phyloP scores from a whole-genome alignment of 345 rosid species.

The Anacardium occidentale region DNA sequence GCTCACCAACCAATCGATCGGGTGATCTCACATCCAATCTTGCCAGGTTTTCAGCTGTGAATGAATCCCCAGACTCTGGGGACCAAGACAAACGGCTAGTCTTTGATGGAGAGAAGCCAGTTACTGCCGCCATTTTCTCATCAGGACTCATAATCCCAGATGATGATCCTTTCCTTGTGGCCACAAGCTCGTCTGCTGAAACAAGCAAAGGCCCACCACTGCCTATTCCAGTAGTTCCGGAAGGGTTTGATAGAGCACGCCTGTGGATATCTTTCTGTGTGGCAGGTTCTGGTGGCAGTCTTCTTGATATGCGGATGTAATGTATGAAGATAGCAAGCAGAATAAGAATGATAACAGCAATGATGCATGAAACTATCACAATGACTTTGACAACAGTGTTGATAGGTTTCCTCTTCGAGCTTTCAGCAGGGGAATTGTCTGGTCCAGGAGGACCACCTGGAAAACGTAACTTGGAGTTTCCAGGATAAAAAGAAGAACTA shows the following conservation, averaged over 20 bases:
- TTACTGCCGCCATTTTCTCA: constrained; percentile 59
- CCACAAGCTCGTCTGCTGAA: constrained; percentile 81
- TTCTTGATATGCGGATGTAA: constrained; percentile 58
- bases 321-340: constrained; percentile 70
- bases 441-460: constrained; percentile 55
- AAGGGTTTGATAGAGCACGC: constrained; percentile 47
- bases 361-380: constrained; percentile 67
- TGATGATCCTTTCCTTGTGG: constrained; percentile 77
- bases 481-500: constrained; percentile 78
- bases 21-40: constrained; percentile 93
- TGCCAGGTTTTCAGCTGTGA: constrained; percentile 68
- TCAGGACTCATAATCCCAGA: constrained; percentile 78
- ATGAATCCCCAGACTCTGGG: constrained; percentile 92
- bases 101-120: constrained; percentile 91
- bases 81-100: constrained; percentile 82
- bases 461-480: constrained; percentile 57
- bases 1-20: constrained; percentile 82
- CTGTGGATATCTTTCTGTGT: constrained; percentile 46
- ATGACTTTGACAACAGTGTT: constrained; percentile 60
- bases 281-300: constrained; percentile 44
- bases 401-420: constrained; percentile 50
- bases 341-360: constrained; percentile 64
- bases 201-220: constrained; percentile 68
- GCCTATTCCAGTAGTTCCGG: constrained; percentile 42
- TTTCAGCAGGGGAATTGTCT: constrained; percentile 33